Evolutionary conservation across 2,329 filamentous ascomycete species (phyloP), one percentile per base, ranked within the genome.

Genomic region (Fusarium sp.): DNA sequence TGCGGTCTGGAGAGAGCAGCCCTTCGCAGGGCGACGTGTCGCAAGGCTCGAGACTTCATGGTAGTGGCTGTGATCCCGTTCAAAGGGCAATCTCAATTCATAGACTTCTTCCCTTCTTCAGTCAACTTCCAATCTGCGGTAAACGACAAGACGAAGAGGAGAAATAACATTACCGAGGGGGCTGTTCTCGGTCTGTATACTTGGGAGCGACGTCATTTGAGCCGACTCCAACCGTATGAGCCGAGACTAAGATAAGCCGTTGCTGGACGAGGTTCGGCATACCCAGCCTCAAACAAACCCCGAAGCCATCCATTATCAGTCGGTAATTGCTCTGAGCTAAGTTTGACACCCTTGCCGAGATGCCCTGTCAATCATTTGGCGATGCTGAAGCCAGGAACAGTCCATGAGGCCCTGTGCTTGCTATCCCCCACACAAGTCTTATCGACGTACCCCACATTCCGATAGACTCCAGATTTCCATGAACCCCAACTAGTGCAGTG

Each of bases 1-100:
- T 70, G 67, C 49, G 69, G 56, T 62, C 63, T 73, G 40, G 73
- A 53, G n/a, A 75, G 67, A 31, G 64, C 60, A 36, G 71, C 72
- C 64, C 74, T 74, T 42, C 74, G 72, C 42, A 79, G 66, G 54
- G 76, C 68, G 57, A 76, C 66, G 58, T 74, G 68, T 59, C 75
- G 72, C 59, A 81, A 67, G 61, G 77, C 71, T 62, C 76, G 75
- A 57, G 76, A 75, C 71, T 73, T 80, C 79, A 81, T 81, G 56
- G 46, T 81, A 55, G 42, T 71, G 58, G 29, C 38, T 53, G 31
- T 23, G 59, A 46, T 58, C 57, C 50, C 25, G 59, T 44, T 46
- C 55, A 44, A 44, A 25, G 50, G 42, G 38, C 13, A 29, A 18
- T 40, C 16, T 44, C 53, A 60, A 59, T 64, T 31, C 4, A 44